Percentiles rank a stretch among this genome's conserved stretches.
phyloP scores from a whole-genome alignment of 805 yeast genomes.

The Ogataea pignaliae region DNA sequence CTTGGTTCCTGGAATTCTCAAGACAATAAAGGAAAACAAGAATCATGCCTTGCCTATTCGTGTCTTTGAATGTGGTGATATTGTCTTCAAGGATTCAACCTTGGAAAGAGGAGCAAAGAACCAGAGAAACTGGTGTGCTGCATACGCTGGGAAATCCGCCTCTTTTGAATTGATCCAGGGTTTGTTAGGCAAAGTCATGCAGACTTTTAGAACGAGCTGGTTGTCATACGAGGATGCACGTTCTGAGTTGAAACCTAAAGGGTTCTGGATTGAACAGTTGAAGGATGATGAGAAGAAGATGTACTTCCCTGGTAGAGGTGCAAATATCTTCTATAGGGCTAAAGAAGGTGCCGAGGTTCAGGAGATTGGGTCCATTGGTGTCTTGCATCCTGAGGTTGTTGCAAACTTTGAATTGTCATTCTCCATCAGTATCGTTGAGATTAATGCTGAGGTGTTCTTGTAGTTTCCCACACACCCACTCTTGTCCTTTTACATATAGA shows the following conservation, averaged over 20 bases:
- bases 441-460: slow-evolving; percentile 84
- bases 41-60: slow-evolving; percentile 91
- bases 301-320: slow-evolving; percentile 97
- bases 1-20: slow-evolving; percentile 87
- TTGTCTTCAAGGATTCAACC: slow-evolving; percentile 75
- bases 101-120: slow-evolving; percentile 84
- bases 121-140: slow-evolving; percentile 92
- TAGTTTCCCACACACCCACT: slow-evolving; percentile 25
- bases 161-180: slow-evolving; percentile 97
- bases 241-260: slow-evolving; percentile 54
- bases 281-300: slow-evolving; percentile 55
- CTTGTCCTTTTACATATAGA: slow-evolving; percentile 14
- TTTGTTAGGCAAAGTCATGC: slow-evolving; percentile 89
- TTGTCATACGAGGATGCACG: slow-evolving; percentile 44
- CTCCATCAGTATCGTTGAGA: slow-evolving; percentile 88
- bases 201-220: slow-evolving; percentile 90
- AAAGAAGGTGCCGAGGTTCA: slow-evolving; percentile 52
- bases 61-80: slow-evolving; percentile 94
- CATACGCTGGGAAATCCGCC: slow-evolving; percentile 90
- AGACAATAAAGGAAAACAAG: slow-evolving; percentile 94
- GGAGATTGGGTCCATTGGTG: slow-evolving; percentile 83
- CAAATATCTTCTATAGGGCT: slow-evolving; percentile 72
- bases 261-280: slow-evolving; percentile 75
- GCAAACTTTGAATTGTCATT: slow-evolving; percentile 83
- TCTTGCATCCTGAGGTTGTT: slow-evolving; percentile 92